Conservation (phyloP, 1,139 yeast genomes). For the Hansenula sp. region DNA sequence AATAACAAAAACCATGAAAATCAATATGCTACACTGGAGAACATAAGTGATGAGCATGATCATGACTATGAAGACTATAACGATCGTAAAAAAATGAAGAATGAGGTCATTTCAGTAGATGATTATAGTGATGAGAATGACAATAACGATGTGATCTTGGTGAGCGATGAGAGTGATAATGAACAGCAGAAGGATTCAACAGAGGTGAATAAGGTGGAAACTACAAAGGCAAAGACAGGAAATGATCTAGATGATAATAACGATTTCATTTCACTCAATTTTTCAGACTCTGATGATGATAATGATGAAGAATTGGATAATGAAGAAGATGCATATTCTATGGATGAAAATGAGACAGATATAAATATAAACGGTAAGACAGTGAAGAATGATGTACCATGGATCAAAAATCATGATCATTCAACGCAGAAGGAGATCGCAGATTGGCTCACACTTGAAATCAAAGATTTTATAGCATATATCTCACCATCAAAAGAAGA, state of each 20-base stretch:
- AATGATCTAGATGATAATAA: constrained; percentile 30
- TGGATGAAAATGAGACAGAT: constrained; percentile 23
- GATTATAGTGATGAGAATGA: constrained; percentile 7
- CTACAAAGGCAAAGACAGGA: constrained; percentile 25
- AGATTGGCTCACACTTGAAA: constrained; percentile 86
- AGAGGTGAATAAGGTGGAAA: constrained; percentile 16
- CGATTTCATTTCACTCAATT: constrained; percentile 61
- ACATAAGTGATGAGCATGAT: constrained; percentile 6
- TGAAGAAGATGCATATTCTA: constrained; percentile 32
- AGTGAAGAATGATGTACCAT: constrained; percentile 54
- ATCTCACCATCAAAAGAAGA: constrained; percentile 84
- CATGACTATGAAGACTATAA: constrained; percentile 9
- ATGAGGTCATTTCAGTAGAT: constrained; percentile 8
- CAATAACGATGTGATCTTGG: constrained; percentile 3
- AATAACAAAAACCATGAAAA: constrained; percentile 19
- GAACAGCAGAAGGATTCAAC: too few species aligned
- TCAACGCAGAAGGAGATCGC: constrained; percentile 71
- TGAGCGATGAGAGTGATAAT: constrained; percentile 4
- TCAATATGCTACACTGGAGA: constrained; percentile 12
- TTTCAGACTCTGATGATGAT: constrained; percentile 29
- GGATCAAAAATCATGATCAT: constrained; percentile 77
- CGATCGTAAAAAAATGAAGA: constrained; percentile 4
- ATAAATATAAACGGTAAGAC: constrained; percentile 11
- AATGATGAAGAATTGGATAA: constrained; percentile 26
- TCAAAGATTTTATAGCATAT: constrained; percentile 79